These are phyloP conservation scores for Colletotrichum plurivorum DNA, from an alignment of 2,329 filamentous ascomycete genomes.

Conservation along the genomic window DNA sequence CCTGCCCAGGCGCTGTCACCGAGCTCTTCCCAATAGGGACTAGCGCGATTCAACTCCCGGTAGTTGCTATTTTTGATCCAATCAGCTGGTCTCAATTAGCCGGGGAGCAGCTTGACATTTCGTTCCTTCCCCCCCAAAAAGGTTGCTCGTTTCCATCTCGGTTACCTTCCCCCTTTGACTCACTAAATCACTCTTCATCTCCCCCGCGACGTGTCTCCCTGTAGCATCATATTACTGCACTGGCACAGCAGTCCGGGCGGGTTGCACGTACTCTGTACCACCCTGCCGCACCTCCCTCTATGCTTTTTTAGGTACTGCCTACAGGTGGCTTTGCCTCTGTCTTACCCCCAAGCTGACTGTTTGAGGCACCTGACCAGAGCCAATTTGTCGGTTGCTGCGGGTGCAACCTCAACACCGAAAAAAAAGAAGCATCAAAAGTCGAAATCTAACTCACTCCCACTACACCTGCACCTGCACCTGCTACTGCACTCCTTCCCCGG, in stretches of 20 bases:
- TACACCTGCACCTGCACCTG: no score
- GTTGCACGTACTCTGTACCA: not conserved
- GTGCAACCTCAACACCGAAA: conserved; percentile 25
- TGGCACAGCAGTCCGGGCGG: no score
- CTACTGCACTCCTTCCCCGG: no score
- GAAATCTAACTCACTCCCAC: not conserved
- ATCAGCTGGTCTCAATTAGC: not conserved
- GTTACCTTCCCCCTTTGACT: conserved; percentile 26
- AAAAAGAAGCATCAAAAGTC: conserved; percentile 7
- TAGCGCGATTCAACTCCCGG: conserved; percentile 33
- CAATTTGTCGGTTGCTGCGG: conserved; percentile 36
- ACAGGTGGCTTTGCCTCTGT: conserved; percentile 1
- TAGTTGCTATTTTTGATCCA: conserved; percentile 32
- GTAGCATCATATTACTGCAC: no score
- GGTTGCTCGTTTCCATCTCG: conserved; percentile 23
- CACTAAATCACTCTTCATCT: conserved; percentile 22
- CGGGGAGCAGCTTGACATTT: not conserved
- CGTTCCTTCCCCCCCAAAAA: conserved; percentile 2
- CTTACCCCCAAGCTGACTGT: conserved; percentile 26
- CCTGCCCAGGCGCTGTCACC: no score
- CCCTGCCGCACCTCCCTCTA: conserved; percentile 1
- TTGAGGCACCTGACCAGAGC: conserved; percentile 31
- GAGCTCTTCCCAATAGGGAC: conserved; percentile 7
- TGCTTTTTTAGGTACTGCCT: not conserved
- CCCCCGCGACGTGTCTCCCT: not conserved